Percentiles rank a stretch among this genome's conserved stretches.
Evolutionary conservation across 805 yeast species (phyloP).

Genomic region (Nakazawaea pomicola): DNA sequence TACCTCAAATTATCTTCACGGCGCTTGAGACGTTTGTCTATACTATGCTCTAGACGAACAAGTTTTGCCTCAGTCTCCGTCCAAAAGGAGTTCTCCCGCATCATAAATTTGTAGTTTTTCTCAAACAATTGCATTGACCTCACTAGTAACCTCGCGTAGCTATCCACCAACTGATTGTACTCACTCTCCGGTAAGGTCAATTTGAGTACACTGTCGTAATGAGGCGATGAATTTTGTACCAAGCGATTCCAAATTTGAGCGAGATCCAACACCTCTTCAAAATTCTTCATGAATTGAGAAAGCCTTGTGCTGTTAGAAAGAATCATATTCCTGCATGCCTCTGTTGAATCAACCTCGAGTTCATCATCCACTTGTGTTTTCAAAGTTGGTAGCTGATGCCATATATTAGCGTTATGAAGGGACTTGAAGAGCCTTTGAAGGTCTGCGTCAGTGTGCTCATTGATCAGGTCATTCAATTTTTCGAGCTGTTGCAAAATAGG

Average conservation of each 20-base stretch:
- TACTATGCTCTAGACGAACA: too few species aligned
- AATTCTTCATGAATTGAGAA: not conserved
- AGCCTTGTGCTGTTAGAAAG: not conserved
- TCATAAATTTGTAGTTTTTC: not conserved
- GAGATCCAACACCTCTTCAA: not conserved
- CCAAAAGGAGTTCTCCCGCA: slow-evolving; percentile 7
- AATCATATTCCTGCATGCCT: slow-evolving; percentile 1
- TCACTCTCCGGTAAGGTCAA: not conserved
- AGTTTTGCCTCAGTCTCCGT: too few species aligned
- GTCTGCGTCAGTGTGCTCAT: not conserved
- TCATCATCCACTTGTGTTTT: not conserved
- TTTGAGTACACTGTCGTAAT: not conserved
- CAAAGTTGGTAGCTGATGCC: slow-evolving; percentile 2
- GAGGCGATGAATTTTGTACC: not conserved
- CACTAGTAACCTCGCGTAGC: slow-evolving; percentile 2
- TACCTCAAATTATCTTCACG: not conserved
- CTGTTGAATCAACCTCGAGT: too few species aligned
- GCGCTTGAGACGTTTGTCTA: not conserved
- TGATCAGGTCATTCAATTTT: not conserved
- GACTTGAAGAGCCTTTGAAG: slow-evolving; percentile 2
- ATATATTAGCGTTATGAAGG: not conserved
- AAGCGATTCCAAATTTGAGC: not conserved
- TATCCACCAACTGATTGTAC: slow-evolving; percentile 1
- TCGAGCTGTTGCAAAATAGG: slow-evolving; percentile 1
- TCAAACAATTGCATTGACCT: slow-evolving; percentile 10